Conservation (phyloP, 345 rosid species). For the Populus tremula region DNA sequence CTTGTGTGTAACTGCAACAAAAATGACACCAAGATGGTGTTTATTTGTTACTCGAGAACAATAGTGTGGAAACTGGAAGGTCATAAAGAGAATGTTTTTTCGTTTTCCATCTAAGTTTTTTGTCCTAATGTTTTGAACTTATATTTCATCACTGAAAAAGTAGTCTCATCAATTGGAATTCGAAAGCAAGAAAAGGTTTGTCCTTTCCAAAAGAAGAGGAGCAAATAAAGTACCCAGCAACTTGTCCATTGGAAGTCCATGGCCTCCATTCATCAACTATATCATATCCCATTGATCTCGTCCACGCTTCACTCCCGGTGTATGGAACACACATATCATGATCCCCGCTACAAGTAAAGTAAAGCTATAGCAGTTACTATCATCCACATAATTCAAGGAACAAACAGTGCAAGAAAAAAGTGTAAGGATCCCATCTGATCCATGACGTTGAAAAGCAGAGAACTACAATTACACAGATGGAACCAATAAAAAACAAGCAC, state of each 20-base stretch:
- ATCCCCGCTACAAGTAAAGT: constrained; percentile 59
- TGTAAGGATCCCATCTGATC: not conserved
- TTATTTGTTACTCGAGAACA: not conserved
- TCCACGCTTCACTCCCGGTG: constrained; percentile 92
- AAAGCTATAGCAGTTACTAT: not conserved
- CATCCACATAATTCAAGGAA: not conserved
- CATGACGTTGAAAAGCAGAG: not conserved
- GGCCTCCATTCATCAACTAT: constrained; percentile 81
- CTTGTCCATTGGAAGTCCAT: constrained; percentile 61
- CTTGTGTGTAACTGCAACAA: constrained; percentile 55
- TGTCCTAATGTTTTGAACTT: too few species aligned
- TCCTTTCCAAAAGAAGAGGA: not conserved
- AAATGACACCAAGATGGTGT: not conserved
- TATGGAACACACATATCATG: constrained; percentile 94
- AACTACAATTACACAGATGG: not conserved
- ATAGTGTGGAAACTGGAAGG: not conserved
- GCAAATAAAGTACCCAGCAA: constrained; percentile 61
- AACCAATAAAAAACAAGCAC: too few species aligned
- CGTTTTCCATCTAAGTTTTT: not conserved
- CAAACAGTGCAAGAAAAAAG: not conserved
- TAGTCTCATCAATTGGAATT: not conserved
- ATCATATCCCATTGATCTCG: constrained; percentile 69
- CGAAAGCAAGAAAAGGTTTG: not conserved
- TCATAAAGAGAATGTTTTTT: not conserved
- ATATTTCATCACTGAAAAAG: too few species aligned